Evolutionary conservation across 169 alveolate species (phyloP), one percentile per base, ranked within the genome.

Genomic region (Plasmodium reichenowi): DNA sequence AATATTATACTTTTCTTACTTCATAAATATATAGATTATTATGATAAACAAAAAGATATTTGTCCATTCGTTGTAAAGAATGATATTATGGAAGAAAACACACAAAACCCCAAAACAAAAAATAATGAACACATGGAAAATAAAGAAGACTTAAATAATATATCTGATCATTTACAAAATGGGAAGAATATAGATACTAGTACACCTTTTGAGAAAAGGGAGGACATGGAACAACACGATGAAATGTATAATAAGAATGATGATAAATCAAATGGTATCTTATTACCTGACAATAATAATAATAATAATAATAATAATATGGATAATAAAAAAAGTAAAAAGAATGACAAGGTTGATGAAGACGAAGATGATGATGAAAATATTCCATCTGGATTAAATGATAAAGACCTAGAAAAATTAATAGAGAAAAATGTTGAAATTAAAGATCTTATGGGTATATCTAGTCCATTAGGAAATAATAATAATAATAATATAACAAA

Each of bases 1-100:
- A 83, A 68, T 68, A 83, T 83, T 54, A 54, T 83, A n/a, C 91
- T 83, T 68, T 83, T 83, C 15, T 20, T 83, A 50, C 63, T 83
- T 1, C 83, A 83, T 22, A 83, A 58, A 68, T 83, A 83, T 68
- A 17, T 83, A 17, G 66, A 83, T 24, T 52, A 83, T 68, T 83
- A 83, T 56, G 83, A 68, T 50, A 15, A 48, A 12, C n/a, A n/a
- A 7, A 20, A 58, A 62, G 73, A 83, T 20, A 17, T 78, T 43
- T 54, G 56, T 12, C 58, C 70, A 2, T 66, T 58, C 15, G 3
- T 29, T 15, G 86, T 56, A 52, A 50, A 17, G 24, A 50, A 22
- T 2, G 52, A 66, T n/a, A 13, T 4, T 9, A 32, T n/a, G 3
- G 59, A 24, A 29, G 45, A 56, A 47, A 0, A 9, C 15, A 6